Evolutionary conservation across 2,329 filamentous ascomycete genomes (phyloP).

Genomic region (Ploettnerulaceae sp.): DNA sequence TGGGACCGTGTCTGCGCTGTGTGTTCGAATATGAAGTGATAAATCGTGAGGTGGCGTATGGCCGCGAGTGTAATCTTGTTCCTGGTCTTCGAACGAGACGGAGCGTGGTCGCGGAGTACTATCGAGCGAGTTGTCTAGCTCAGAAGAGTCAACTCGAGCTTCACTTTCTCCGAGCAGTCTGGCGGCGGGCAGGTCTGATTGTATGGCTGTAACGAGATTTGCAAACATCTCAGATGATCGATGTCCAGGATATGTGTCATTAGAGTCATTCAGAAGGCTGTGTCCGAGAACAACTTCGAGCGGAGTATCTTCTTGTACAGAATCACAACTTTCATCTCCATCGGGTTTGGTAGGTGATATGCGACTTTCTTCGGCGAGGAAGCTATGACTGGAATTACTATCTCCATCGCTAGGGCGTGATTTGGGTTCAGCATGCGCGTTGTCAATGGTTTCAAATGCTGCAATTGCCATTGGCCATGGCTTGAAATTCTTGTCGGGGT

Average conservation of each 20-base stretch:
- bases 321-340: slow-evolving; percentile 2
- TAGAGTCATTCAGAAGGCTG: slow-evolving; percentile 2
- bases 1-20: slow-evolving; percentile 28
- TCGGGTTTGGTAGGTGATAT: background rate
- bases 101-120: background rate
- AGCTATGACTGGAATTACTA: too few relatives aligned
- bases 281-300: slow-evolving; percentile 12
- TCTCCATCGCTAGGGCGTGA: too few relatives aligned
- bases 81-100: slow-evolving; percentile 4
- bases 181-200: slow-evolving; percentile 10
- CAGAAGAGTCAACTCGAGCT: background rate
- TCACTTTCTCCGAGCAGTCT: slow-evolving; percentile 2
- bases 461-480: background rate
- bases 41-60: background rate
- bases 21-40: slow-evolving; percentile 16
- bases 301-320: background rate
- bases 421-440: too few relatives aligned
- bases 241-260: background rate
- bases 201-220: slow-evolving; percentile 16
- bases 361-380: background rate
- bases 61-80: background rate
- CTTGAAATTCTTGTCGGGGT: background rate
- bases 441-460: too few relatives aligned
- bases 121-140: slow-evolving; percentile 1
- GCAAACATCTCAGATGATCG: slow-evolving; percentile 13